phyloP scores from a whole-genome alignment of 2,329 filamentous ascomycete species.

The Dothidotthia symphoricarpi region DNA sequence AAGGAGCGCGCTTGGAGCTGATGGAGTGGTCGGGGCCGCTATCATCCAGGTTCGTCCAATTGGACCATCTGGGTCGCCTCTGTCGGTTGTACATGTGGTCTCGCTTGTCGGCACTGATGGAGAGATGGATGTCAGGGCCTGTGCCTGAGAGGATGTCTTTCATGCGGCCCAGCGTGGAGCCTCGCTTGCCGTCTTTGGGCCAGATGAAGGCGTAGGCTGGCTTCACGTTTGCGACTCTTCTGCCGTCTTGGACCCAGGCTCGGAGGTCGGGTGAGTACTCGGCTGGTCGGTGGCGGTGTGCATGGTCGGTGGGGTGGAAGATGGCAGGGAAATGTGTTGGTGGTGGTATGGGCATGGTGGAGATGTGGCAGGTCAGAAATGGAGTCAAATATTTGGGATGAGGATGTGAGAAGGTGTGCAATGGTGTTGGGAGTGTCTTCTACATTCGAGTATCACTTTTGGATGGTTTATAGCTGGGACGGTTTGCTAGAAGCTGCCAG shows the following conservation, averaged over 20 bases:
- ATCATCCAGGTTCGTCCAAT: slow-evolving; percentile 33
- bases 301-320: slow-evolving; percentile 7
- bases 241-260: slow-evolving; percentile 30
- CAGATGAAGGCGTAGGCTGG: slow-evolving; percentile 46
- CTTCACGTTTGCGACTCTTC: slow-evolving; percentile 24
- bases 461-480: not conserved
- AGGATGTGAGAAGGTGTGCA: no score
- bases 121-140: slow-evolving; percentile 50
- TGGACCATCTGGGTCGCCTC: slow-evolving; percentile 38
- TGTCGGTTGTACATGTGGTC: slow-evolving; percentile 43
- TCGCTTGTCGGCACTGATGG: slow-evolving; percentile 38
- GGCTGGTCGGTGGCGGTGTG: slow-evolving; percentile 17
- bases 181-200: slow-evolving; percentile 46
- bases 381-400: not conserved
- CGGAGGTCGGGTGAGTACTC: slow-evolving; percentile 17
- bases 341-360: no score
- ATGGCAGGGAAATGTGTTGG: slow-evolving; percentile 1
- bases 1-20: slow-evolving; percentile 15
- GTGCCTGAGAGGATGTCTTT: slow-evolving; percentile 45
- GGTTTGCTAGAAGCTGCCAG: slow-evolving; percentile 5
- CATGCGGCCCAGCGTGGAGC: slow-evolving; percentile 39
- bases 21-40: slow-evolving; percentile 13
- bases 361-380: not conserved
- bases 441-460: not conserved
- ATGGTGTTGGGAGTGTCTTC: not conserved